Percentiles rank a stretch among this genome's conserved stretches.
Conservation (phyloP, 257 asterid species). For the Leonotis leonurus region DNA sequence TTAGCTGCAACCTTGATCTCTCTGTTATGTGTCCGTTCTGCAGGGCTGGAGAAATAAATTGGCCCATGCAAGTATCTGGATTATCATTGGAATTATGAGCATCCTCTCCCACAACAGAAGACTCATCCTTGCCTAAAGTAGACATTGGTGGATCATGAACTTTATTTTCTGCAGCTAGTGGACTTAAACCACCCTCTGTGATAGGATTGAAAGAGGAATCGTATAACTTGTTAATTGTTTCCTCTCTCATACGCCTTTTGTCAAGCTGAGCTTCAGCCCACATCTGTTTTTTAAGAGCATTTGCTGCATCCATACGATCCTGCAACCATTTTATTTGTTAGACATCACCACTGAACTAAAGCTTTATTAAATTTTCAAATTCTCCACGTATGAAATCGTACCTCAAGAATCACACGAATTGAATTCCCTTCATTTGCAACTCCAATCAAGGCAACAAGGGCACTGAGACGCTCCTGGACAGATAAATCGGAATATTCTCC, state of each 20-base stretch:
- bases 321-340: slow-evolving; percentile 29
- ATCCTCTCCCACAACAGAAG: slow-evolving; percentile 43
- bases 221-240: slow-evolving; percentile 42
- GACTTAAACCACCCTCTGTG: slow-evolving; percentile 64
- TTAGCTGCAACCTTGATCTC: slow-evolving; percentile 85
- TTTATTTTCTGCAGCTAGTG: slow-evolving; percentile 43
- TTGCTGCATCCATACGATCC: slow-evolving; percentile 96
- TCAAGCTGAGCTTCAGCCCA: slow-evolving; percentile 99
- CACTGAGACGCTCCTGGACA: slow-evolving; percentile 94
- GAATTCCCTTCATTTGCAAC: slow-evolving; percentile 96
- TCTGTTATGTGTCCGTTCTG: slow-evolving; percentile 72
- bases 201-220: slow-evolving; percentile 53
- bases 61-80: slow-evolving; percentile 32
- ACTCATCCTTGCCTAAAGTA: slow-evolving; percentile 41
- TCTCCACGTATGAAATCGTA: too few relatives aligned
- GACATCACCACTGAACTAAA: slow-evolving; percentile 4
- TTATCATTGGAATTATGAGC: slow-evolving; percentile 28
- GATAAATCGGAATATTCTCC: slow-evolving; percentile 93
- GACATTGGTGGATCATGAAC: slow-evolving; percentile 35
- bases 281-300: slow-evolving; percentile 88
- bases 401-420: slow-evolving; percentile 73
- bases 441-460: slow-evolving; percentile 79
- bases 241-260: slow-evolving; percentile 84
- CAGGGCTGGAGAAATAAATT: slow-evolving; percentile 44
- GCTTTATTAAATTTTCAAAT: not conserved